These are phyloP conservation scores for Macrolepiota dolichaula DNA, from an alignment of 768 basidiomycete genomes.

Conservation along the genomic window DNA sequence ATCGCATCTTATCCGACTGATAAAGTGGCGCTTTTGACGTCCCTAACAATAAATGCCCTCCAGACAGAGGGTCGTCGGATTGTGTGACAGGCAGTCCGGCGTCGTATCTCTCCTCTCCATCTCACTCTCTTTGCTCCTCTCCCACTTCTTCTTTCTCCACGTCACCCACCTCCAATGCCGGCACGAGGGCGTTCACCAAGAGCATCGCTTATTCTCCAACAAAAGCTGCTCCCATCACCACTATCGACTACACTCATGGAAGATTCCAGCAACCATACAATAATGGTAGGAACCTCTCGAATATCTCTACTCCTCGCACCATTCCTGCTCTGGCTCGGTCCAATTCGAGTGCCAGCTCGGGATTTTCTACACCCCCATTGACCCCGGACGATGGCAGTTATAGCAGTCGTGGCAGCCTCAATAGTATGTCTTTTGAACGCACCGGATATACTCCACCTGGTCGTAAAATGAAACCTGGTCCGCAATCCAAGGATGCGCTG, in stretches of 20 bases:
- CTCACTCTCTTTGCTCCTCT: constrained; percentile 28
- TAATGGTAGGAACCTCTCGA: background rate
- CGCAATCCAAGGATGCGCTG: constrained; percentile 52
- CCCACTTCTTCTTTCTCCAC: constrained; percentile 23
- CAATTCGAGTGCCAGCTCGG: constrained; percentile 43
- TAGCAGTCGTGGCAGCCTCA: constrained; percentile 33
- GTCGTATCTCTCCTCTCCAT: constrained; percentile 49
- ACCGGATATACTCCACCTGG: background rate
- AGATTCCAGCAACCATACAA: constrained; percentile 4
- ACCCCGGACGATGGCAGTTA: constrained; percentile 67
- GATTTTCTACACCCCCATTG: constrained; percentile 69
- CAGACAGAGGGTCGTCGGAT: constrained; percentile 90
- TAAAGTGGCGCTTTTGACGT: constrained; percentile 93
- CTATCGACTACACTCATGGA: constrained; percentile 15
- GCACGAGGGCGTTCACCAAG: constrained; percentile 9
- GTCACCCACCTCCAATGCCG: constrained; percentile 9
- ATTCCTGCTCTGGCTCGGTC: constrained; percentile 24
- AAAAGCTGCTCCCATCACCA: constrained; percentile 17
- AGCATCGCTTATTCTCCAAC: constrained; percentile 19
- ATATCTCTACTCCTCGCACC: constrained; percentile 2
- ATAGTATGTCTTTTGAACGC: constrained; percentile 38
- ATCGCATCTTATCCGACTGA: constrained; percentile 3
- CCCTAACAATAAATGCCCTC: constrained; percentile 91
- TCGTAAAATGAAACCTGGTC: background rate
- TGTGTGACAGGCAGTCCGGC: constrained; percentile 93